phyloP scores from a whole-genome alignment of 2,329 filamentous ascomycete genomes.

The Cordyceps javanica region DNA sequence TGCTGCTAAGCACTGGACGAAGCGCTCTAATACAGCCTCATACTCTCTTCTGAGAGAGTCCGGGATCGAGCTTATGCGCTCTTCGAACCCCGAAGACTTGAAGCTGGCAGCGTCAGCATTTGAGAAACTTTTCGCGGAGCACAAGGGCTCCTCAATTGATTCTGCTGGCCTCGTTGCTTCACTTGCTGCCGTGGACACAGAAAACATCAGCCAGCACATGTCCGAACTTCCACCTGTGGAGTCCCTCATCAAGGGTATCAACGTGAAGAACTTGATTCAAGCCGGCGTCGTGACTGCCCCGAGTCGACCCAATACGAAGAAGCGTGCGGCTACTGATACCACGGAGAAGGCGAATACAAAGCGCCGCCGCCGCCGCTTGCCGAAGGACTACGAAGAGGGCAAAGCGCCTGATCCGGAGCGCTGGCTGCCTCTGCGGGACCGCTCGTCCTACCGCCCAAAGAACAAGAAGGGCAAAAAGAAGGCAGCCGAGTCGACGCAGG shows the following conservation, averaged over 20 bases:
- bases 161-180: conserved; percentile 83
- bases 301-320: conserved; percentile 36
- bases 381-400: conserved; percentile 67
- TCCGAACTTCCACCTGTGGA: conserved; percentile 55
- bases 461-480: conserved; percentile 88
- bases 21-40: conserved; percentile 40
- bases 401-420: conserved; percentile 85
- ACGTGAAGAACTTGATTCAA: conserved; percentile 57
- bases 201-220: conserved; percentile 49
- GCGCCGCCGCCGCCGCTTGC: conserved; percentile 57
- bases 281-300: conserved; percentile 51
- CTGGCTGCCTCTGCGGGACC: conserved; percentile 86
- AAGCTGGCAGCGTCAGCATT: conserved; percentile 73
- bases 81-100: conserved; percentile 62
- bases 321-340: conserved; percentile 36
- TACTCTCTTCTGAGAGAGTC: conserved; percentile 72
- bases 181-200: conserved; percentile 56
- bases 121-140: conserved; percentile 57
- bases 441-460: conserved; percentile 83
- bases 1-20: conserved; percentile 76
- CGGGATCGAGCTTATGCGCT: conserved; percentile 75
- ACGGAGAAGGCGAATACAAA: conserved; percentile 43
- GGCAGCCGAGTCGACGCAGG: conserved; percentile 73
- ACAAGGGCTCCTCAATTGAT: conserved; percentile 62
- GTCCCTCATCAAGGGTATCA: conserved; percentile 52